phyloP scores from a whole-genome alignment of 2,329 filamentous ascomycete genomes.

The Phoma sp. region DNA sequence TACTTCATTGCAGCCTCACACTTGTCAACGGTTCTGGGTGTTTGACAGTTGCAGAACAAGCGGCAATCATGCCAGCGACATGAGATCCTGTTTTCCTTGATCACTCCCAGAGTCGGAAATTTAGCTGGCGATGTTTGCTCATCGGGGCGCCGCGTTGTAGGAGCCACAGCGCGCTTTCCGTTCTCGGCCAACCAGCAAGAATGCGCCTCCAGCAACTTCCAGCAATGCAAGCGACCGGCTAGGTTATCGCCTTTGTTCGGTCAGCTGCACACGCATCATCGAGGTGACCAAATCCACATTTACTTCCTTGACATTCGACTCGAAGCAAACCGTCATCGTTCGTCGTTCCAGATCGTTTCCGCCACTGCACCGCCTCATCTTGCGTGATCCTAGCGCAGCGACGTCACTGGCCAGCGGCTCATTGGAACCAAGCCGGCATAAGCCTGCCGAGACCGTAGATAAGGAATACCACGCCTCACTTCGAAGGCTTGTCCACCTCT shows the following conservation, averaged over 20 bases:
- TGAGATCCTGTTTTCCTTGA: neutral
- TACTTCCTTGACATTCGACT: constrained; percentile 5
- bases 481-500: constrained; percentile 18
- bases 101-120: neutral
- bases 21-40: neutral
- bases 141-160: neutral
- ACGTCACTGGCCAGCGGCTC: constrained; percentile 11
- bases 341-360: constrained; percentile 10
- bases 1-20: neutral
- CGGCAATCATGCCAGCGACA: neutral
- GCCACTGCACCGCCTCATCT: constrained; percentile 13
- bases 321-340: constrained; percentile 6
- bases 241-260: neutral
- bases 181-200: constrained; percentile 8
- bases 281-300: neutral
- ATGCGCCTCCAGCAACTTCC: constrained; percentile 2
- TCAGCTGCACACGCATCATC: constrained; percentile 7
- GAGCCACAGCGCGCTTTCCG: constrained; percentile 3
- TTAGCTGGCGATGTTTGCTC: neutral
- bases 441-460: constrained; percentile 26
- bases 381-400: constrained; percentile 4
- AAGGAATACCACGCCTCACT: constrained; percentile 33
- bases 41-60: too few species aligned
- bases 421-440: constrained; percentile 20
- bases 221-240: constrained; percentile 14